phyloP scores from a whole-genome alignment of 805 yeast species.

The Hanseniaspora vineae region DNA sequence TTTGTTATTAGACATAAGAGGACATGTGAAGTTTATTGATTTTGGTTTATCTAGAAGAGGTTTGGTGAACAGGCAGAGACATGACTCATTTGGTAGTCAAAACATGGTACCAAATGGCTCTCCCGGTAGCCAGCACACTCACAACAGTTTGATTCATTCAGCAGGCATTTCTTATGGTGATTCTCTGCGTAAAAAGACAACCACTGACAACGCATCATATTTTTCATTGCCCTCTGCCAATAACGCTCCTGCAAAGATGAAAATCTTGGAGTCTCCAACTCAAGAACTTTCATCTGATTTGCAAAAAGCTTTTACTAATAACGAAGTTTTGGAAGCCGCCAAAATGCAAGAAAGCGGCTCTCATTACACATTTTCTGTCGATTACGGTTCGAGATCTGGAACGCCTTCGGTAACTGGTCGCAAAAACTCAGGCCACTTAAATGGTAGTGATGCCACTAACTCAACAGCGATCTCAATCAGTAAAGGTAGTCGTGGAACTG shows the following conservation, averaged over 20 bases:
- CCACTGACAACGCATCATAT: too few species aligned
- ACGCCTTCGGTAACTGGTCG: constrained; percentile 14
- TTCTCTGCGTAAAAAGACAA: too few species aligned
- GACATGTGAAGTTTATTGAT: constrained; percentile 88
- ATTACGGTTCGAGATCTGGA: constrained; percentile 17
- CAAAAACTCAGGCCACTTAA: background rate
- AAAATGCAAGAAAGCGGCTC: constrained; percentile 17
- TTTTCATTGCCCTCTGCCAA: too few species aligned
- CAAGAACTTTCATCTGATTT: background rate
- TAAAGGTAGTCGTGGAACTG: background rate
- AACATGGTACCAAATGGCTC: background rate
- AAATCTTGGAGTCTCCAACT: too few species aligned
- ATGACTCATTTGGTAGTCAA: background rate
- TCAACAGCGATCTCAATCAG: background rate
- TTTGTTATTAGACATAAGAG: constrained; percentile 67
- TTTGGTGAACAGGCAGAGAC: constrained; percentile 64
- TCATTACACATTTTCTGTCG: constrained; percentile 16
- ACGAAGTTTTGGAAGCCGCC: background rate
- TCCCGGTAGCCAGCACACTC: too few species aligned
- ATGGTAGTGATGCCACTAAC: background rate
- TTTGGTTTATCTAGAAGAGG: constrained; percentile 91
- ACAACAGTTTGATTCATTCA: too few species aligned
- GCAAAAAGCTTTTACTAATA: background rate
- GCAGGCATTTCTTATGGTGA: too few species aligned
- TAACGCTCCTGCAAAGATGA: too few species aligned